Evolutionary conservation across 1,139 yeast species (phyloP).

Genomic region (Scheffersomyces segobiensis): DNA sequence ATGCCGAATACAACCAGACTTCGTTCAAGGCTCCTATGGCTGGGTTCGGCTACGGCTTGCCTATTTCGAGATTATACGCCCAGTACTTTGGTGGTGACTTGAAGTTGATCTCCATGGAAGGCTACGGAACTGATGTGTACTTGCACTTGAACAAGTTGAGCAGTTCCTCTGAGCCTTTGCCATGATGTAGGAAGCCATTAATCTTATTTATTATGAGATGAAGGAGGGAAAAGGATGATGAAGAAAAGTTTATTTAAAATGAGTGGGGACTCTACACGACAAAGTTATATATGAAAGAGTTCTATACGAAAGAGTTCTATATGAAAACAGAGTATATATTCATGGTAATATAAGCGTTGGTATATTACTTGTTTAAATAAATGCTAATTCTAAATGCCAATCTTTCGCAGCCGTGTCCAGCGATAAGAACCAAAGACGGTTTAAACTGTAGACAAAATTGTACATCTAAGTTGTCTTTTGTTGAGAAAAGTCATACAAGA

Average conservation of each 20-base stretch:
- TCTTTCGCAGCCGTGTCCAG: not conserved
- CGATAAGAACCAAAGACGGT: not conserved
- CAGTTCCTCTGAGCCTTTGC: constrained; percentile 49
- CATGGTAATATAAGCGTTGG: not conserved
- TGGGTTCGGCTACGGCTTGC: constrained; percentile 90
- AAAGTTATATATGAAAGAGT: not conserved
- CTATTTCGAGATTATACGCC: constrained; percentile 81
- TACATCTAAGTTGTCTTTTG: not conserved
- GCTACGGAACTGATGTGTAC: constrained; percentile 92
- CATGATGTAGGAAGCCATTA: constrained; percentile 17
- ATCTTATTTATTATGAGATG: not conserved
- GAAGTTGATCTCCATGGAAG: constrained; percentile 87
- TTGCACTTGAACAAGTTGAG: constrained; percentile 68
- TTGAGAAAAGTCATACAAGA: not conserved
- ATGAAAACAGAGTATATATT: not conserved
- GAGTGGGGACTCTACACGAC: not conserved
- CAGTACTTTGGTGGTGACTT: constrained; percentile 91
- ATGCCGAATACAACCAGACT: constrained; percentile 53
- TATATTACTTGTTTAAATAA: not conserved
- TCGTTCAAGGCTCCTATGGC: constrained; percentile 91
- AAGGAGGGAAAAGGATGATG: not conserved
- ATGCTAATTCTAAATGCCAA: not conserved
- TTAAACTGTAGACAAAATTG: no score
- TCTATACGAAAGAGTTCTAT: not conserved
- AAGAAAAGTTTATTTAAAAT: not conserved